Conservation (phyloP, 208 protist species). For the Wallacemonas sp. region DNA sequence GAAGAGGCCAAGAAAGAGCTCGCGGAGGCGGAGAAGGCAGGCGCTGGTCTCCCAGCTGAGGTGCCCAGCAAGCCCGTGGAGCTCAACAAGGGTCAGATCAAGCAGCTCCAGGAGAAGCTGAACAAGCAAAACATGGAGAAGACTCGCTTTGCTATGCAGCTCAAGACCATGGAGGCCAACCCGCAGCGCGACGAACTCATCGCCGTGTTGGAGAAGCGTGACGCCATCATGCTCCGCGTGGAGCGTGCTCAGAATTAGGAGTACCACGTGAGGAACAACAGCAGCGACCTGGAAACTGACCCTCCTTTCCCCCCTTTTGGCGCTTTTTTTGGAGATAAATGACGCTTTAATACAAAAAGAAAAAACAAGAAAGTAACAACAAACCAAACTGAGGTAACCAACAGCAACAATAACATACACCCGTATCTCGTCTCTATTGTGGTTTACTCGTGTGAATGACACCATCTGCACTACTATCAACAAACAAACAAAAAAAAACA, state of each 20-base stretch:
- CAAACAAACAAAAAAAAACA: slow-evolving; percentile 4
- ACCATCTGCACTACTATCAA: slow-evolving; percentile 7
- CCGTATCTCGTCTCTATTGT: too few relatives aligned
- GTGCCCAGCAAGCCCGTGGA: slow-evolving; percentile 31
- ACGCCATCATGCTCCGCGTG: slow-evolving; percentile 42
- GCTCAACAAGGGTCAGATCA: slow-evolving; percentile 53
- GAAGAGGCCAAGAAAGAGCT: slow-evolving; percentile 58
- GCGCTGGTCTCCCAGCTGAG: slow-evolving; percentile 18
- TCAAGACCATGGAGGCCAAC: slow-evolving; percentile 74
- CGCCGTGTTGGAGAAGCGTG: slow-evolving; percentile 48
- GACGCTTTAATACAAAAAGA: too few relatives aligned
- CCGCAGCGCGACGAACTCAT: slow-evolving; percentile 56
- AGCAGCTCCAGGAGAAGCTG: slow-evolving; percentile 81
- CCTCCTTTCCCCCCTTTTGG: too few relatives aligned
- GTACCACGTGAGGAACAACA: too few relatives aligned
- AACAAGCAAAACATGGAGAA: slow-evolving; percentile 75
- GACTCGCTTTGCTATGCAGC: slow-evolving; percentile 70
- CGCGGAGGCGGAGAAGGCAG: slow-evolving; percentile 30
- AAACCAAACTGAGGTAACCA: too few relatives aligned
- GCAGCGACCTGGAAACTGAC: neutral
- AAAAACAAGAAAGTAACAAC: too few relatives aligned
- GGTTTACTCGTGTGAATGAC: too few relatives aligned
- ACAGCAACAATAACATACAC: slow-evolving; percentile 5
- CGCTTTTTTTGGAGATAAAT: too few relatives aligned
- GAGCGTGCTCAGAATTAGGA: slow-evolving; percentile 25